Evolutionary conservation across 768 basidiomycete genomes (phyloP).

Genomic region (Phaeotremella skinneri): DNA sequence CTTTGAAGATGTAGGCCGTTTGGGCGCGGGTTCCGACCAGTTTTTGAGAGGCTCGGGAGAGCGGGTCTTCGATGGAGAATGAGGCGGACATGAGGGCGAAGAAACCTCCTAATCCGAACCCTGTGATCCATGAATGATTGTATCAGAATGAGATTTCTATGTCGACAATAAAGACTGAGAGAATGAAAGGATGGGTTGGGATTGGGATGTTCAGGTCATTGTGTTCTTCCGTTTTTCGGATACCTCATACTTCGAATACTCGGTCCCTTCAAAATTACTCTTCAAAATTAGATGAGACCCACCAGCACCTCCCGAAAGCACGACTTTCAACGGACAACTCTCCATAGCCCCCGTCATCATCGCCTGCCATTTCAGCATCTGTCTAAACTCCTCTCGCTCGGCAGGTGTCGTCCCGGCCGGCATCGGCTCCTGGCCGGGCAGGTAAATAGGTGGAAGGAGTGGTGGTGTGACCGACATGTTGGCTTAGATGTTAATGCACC

Average conservation of each 20-base stretch:
- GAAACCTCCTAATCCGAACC: slow-evolving; percentile 88
- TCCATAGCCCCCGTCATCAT: slow-evolving; percentile 73
- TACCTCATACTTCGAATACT: too few species aligned
- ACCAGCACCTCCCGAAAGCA: slow-evolving; percentile 80
- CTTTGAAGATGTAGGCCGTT: slow-evolving; percentile 78
- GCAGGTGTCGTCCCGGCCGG: slow-evolving; percentile 80
- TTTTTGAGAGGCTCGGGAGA: slow-evolving; percentile 53
- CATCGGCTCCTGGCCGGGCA: slow-evolving; percentile 73
- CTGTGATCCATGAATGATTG: slow-evolving; percentile 57
- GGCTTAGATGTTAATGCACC: too few species aligned
- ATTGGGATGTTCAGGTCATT: too few species aligned
- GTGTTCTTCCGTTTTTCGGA: too few species aligned
- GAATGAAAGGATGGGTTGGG: too few species aligned
- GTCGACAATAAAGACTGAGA: not conserved
- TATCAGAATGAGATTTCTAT: not conserved
- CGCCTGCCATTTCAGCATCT: slow-evolving; percentile 74
- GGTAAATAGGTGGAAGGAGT: slow-evolving; percentile 67
- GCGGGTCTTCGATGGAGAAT: slow-evolving; percentile 91
- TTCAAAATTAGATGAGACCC: slow-evolving; percentile 44
- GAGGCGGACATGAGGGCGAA: slow-evolving; percentile 95
- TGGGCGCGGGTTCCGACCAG: slow-evolving; percentile 61
- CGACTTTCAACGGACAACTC: slow-evolving; percentile 79
- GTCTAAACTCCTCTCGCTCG: slow-evolving; percentile 64
- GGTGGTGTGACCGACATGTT: slow-evolving; percentile 19
- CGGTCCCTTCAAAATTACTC: not conserved